Conservation (phyloP, 768 basidiomycete species). For the Tylopilus rubrobrunneus region DNA sequence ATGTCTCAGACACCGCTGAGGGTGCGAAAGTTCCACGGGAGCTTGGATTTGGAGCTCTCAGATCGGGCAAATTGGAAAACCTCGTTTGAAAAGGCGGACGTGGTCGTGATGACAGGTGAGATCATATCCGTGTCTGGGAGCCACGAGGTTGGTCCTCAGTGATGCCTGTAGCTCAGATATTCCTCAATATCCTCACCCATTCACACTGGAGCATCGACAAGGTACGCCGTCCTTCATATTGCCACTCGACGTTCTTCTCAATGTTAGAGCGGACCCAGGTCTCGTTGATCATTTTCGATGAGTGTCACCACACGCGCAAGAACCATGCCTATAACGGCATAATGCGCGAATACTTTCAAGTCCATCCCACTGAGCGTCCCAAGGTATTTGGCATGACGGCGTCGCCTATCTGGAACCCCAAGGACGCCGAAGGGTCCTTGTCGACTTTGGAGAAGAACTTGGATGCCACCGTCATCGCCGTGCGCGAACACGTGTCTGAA, state of each 20-base stretch:
- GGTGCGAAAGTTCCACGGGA: conserved; percentile 67
- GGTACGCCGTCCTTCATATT: conserved; percentile 28
- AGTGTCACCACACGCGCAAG: conserved; percentile 55
- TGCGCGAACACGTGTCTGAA: conserved; percentile 66
- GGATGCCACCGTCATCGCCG: conserved; percentile 71
- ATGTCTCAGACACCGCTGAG: conserved; percentile 59
- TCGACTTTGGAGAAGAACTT: conserved; percentile 62
- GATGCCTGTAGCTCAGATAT: conserved; percentile 63
- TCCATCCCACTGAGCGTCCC: conserved; percentile 44
- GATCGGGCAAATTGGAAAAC: conserved; percentile 63
- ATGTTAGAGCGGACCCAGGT: conserved; percentile 34
- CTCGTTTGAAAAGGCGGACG: conserved; percentile 61
- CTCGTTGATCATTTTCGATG: conserved; percentile 53
- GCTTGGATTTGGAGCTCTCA: conserved; percentile 65
- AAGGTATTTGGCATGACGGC: conserved; percentile 95
- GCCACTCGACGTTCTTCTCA: background rate
- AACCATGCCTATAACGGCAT: conserved; percentile 57
- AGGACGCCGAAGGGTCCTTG: conserved; percentile 62
- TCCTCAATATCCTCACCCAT: conserved; percentile 75
- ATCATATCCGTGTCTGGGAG: background rate
- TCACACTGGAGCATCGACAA: conserved; percentile 74
- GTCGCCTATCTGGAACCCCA: conserved; percentile 81
- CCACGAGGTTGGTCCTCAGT: conserved; percentile 3
- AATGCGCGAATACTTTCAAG: conserved; percentile 54
- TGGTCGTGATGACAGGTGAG: conserved; percentile 83